Percentiles rank a stretch among this genome's conserved stretches.
Evolutionary conservation across 495 filamentous ascomycete species (phyloP).

Genomic region (Aspergillus cavernicola): DNA sequence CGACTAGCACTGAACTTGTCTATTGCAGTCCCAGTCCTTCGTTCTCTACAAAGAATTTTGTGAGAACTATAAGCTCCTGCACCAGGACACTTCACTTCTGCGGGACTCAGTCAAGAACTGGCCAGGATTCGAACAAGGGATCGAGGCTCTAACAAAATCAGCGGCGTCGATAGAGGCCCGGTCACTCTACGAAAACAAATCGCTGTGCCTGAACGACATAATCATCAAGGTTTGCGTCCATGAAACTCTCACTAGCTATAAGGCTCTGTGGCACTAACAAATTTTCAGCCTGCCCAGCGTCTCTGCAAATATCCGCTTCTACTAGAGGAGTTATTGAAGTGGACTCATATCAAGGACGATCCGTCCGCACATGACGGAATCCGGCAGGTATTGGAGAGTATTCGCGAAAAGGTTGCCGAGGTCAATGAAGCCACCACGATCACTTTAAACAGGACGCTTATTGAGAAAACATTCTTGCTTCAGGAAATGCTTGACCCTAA

Average conservation of each 20-base stretch:
- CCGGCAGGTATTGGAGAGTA: slow-evolving; percentile 63
- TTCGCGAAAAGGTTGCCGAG: slow-evolving; percentile 66
- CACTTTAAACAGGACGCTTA: slow-evolving; percentile 38
- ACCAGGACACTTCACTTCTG: slow-evolving; percentile 66
- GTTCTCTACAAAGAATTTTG: slow-evolving; percentile 85
- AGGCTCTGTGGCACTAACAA: slow-evolving; percentile 13
- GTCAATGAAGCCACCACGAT: slow-evolving; percentile 71
- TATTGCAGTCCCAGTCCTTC: slow-evolving; percentile 68
- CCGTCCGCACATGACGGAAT: slow-evolving; percentile 76
- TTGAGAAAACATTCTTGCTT: slow-evolving; percentile 51
- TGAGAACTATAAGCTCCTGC: slow-evolving; percentile 78
- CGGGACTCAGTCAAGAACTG: slow-evolving; percentile 71
- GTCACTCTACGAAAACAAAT: slow-evolving; percentile 61
- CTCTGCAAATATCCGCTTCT: slow-evolving; percentile 90
- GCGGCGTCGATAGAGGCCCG: slow-evolving; percentile 66
- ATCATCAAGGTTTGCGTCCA: slow-evolving; percentile 71
- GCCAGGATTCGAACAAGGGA: slow-evolving; percentile 76
- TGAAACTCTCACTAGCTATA: neutral
- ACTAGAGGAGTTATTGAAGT: slow-evolving; percentile 73
- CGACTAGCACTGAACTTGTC: neutral
- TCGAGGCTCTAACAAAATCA: slow-evolving; percentile 79
- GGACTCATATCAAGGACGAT: slow-evolving; percentile 80
- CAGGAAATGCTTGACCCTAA: slow-evolving; percentile 57
- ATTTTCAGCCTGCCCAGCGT: slow-evolving; percentile 78
- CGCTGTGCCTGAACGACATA: slow-evolving; percentile 77